Base-by-base conservation (phyloP, 2,329 filamentous ascomycete species). In the Leptodontidium sp. region DNA sequence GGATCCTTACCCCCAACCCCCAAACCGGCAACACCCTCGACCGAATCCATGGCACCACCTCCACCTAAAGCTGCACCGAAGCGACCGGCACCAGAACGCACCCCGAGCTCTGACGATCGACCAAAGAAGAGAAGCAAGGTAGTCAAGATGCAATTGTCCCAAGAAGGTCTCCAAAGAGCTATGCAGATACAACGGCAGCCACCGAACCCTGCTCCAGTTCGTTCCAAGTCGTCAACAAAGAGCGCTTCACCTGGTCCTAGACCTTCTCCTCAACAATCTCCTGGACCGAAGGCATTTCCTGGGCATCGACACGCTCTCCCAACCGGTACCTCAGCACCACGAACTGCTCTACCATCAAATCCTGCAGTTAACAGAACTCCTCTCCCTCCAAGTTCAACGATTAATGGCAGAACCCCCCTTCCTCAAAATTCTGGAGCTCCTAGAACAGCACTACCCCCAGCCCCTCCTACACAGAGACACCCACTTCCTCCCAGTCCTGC, bases 241-340 rank as follows among this genome's bases (percentile, higher is more conserved):
- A 69, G 68, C 35, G 43, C 66, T 26, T 74, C 74, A 29, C 72
- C 75, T 21, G 69, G 71, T 43, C 70, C 74, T 38, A 69, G 67
- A 61, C 68, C 67, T 45, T 73, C 74, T 21, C 66, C 71, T 6
- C 69, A 65, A 70, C 59, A 64, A 43, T 65, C 53, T 55, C 65
- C 59, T 50, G 57, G 62, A 15, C 59, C 59, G 2, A 72, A 67
- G 49, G n/a, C 66, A 55, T 74, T 72, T 21, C 67, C 69, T 55
- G 64, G 62, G 40, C 61, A 40, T 29, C 62, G 58, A 40, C 57
- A 35, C 26, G 59, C 57, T 45, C 35, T 59, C 2, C 57, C 57
- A 15, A 26, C 57, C 11, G 38, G 57, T 50, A 63, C 59, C n/a
- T 50, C 62, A 29, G 61, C 61, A 12, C 43, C 58, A 11, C 61